A percentile compares a stretch with the other conserved stretches of the same genome.
These are phyloP conservation scores for Phytophthora sp. DNA, from an alignment of 352 stramenopile genomes.

Conservation along the genomic window DNA sequence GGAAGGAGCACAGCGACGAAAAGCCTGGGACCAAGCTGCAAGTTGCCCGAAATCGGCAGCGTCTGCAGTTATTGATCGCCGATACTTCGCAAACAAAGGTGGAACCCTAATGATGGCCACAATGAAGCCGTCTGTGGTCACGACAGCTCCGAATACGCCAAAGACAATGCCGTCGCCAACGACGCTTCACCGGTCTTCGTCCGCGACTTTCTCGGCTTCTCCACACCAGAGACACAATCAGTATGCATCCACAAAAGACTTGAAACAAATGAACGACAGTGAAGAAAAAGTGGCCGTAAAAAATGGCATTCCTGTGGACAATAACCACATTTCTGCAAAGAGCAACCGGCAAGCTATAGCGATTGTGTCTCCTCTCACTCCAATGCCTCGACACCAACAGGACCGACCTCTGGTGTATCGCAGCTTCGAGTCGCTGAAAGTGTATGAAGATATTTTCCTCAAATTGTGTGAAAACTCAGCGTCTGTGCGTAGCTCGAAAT, in stretches of 20 bases:
- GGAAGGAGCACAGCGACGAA: slow-evolving; percentile 6
- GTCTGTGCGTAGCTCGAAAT: slow-evolving; percentile 49
- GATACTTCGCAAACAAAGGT: slow-evolving; percentile 36
- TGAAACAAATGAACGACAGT: slow-evolving; percentile 18
- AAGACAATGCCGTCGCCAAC: slow-evolving; percentile 5
- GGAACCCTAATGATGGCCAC: slow-evolving; percentile 11
- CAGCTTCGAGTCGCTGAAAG: slow-evolving; percentile 36
- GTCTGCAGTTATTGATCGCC: slow-evolving; percentile 29
- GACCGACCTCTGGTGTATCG: slow-evolving; percentile 38
- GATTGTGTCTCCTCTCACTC: not conserved
- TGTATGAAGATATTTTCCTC: slow-evolving; percentile 63
- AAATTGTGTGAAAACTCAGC: slow-evolving; percentile 61
- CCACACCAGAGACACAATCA: slow-evolving; percentile 8
- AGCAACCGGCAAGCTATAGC: slow-evolving; percentile 41
- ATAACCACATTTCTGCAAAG: slow-evolving; percentile 4
- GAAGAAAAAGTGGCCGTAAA: slow-evolving; percentile 32
- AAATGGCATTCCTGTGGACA: slow-evolving; percentile 21
- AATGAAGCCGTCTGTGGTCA: slow-evolving; percentile 9
- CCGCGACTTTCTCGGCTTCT: slow-evolving; percentile 23
- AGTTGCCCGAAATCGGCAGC: slow-evolving; percentile 29
- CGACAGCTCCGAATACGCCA: slow-evolving; percentile 26
- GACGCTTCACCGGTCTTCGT: slow-evolving; percentile 24
- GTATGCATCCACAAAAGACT: not conserved
- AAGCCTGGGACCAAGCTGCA: slow-evolving; percentile 14
- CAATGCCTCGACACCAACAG: slow-evolving; percentile 3